Evolutionary conservation across 2,329 filamentous ascomycete species (phyloP).

Genomic region (Colletotrichum sp.): DNA sequence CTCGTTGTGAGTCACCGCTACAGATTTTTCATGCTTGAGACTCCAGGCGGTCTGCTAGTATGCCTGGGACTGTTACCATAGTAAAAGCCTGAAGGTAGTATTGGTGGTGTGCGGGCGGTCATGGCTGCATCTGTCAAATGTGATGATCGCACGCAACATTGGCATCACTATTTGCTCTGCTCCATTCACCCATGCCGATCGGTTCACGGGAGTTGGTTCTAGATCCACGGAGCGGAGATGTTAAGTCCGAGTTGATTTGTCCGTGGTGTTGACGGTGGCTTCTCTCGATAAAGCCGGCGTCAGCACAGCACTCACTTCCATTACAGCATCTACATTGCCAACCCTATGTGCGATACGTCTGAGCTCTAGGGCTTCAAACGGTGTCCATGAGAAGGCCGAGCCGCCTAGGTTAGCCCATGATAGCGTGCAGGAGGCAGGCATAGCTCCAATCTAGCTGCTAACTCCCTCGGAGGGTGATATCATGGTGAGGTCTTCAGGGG

Average conservation of each 20-base stretch:
- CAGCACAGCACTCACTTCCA: background rate
- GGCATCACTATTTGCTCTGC: background rate
- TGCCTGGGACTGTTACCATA: background rate
- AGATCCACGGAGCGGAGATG: conserved; percentile 1
- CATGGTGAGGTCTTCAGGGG: background rate
- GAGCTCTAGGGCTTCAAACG: background rate
- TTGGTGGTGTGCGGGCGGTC: background rate
- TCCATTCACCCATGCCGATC: background rate
- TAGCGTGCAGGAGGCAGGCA: background rate
- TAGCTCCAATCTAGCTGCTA: background rate
- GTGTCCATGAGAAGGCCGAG: background rate
- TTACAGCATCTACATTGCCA: background rate
- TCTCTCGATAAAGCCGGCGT: background rate
- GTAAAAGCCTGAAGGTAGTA: background rate
- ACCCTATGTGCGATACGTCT: background rate
- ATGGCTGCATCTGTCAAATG: background rate
- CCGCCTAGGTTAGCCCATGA: background rate
- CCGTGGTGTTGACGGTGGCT: background rate
- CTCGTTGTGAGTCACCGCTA: background rate
- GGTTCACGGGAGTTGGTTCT: background rate
- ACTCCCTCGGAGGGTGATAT: background rate
- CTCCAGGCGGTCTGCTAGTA: background rate
- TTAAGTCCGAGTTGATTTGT: background rate
- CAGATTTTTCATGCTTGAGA: background rate
- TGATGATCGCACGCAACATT: background rate